Evolutionary conservation across 768 basidiomycete genomes (phyloP).

Genomic region (Phlegmacium glaucopus): DNA sequence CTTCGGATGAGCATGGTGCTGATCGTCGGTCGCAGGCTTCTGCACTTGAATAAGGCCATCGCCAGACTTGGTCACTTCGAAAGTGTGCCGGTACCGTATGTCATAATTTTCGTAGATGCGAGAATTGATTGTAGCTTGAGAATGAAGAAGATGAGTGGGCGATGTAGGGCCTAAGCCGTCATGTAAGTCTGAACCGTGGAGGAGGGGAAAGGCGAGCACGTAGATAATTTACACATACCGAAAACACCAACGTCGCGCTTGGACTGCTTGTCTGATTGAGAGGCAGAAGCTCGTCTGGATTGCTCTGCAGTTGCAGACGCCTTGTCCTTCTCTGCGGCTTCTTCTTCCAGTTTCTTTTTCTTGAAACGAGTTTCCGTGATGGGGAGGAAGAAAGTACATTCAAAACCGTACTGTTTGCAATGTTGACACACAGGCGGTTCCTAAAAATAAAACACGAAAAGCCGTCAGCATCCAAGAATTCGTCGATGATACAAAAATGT

Average conservation of each 20-base stretch:
- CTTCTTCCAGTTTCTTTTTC: slow-evolving; percentile 86
- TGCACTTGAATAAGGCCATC: slow-evolving; percentile 87
- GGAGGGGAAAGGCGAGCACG: slow-evolving; percentile 15
- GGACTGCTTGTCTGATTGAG: slow-evolving; percentile 43
- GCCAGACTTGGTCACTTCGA: slow-evolving; percentile 79
- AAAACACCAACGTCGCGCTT: slow-evolving; percentile 61
- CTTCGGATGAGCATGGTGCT: slow-evolving; percentile 51
- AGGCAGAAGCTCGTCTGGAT: slow-evolving; percentile 26
- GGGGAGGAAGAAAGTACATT: slow-evolving; percentile 96
- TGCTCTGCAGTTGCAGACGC: slow-evolving; percentile 8
- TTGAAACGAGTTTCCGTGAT: slow-evolving; percentile 99
- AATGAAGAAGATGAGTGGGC: slow-evolving; percentile 83
- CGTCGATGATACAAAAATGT: neutral
- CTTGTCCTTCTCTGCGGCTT: slow-evolving; percentile 43
- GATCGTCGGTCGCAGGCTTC: slow-evolving; percentile 57
- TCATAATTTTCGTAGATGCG: slow-evolving; percentile 87
- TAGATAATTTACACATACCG: slow-evolving; percentile 38
- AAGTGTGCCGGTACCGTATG: slow-evolving; percentile 81
- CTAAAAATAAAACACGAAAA: slow-evolving; percentile 17
- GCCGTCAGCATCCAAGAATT: slow-evolving; percentile 6
- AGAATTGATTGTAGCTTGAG: slow-evolving; percentile 81
- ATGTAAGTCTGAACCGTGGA: slow-evolving; percentile 39
- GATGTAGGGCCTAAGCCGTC: slow-evolving; percentile 77
- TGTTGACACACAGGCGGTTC: slow-evolving; percentile 87
- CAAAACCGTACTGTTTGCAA: slow-evolving; percentile 90